Evolutionary conservation across 371 early-diverging fungal species (phyloP).

Genomic region (Mucor saturninus): DNA sequence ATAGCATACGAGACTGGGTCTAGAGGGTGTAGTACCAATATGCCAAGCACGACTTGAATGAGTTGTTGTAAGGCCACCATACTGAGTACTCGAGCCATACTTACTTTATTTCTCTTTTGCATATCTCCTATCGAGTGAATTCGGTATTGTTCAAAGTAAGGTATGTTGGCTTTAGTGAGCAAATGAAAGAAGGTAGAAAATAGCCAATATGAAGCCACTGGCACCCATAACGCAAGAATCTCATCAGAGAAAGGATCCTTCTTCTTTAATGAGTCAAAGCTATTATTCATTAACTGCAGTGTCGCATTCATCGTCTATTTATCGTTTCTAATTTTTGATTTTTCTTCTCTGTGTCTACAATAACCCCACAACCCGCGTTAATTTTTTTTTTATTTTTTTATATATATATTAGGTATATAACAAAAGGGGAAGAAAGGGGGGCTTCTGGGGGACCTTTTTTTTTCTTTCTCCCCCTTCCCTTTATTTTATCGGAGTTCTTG

Average conservation of each 20-base stretch:
- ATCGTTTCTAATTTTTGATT: slow-evolving; percentile 15
- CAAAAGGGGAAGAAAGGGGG: neutral
- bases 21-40: slow-evolving; percentile 28
- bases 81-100: slow-evolving; percentile 54
- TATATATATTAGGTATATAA: neutral
- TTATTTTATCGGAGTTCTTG: no score
- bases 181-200: slow-evolving; percentile 70
- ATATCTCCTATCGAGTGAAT: slow-evolving; percentile 72
- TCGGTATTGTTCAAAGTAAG: slow-evolving; percentile 74
- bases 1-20: slow-evolving; percentile 26
- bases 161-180: slow-evolving; percentile 59
- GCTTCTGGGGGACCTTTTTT: no score
- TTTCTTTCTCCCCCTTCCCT: no score
- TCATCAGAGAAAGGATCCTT: slow-evolving; percentile 56
- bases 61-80: slow-evolving; percentile 64
- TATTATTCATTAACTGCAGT: slow-evolving; percentile 9
- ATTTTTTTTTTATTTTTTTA: no score
- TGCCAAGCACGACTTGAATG: slow-evolving; percentile 49
- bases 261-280: slow-evolving; percentile 11
- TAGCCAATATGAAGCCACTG: slow-evolving; percentile 72
- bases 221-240: slow-evolving; percentile 63
- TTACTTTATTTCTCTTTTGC: slow-evolving; percentile 64
- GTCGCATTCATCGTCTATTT: slow-evolving; percentile 9
- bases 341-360: neutral
- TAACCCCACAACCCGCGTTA: no score